Base-by-base conservation (phyloP, 1,284 basidiomycete species). In the Coniferiporia sulphurascens region DNA sequence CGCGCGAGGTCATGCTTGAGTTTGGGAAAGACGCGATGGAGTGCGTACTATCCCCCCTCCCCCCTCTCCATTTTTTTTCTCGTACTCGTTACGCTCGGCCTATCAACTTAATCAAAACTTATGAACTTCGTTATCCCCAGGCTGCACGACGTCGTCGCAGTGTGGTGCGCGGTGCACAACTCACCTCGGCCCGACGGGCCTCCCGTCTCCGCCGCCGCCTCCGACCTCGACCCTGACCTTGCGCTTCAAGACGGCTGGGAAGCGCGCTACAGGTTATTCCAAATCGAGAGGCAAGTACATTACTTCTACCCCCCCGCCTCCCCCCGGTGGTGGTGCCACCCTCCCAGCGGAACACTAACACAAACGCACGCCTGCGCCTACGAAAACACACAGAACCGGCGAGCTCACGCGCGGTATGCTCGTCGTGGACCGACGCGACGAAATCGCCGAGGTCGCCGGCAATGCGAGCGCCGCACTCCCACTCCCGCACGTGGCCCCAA, bases 21-120 rank as follows among this genome's bases (percentile, higher is more conserved):
- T 86, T 85, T 61, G 87, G 86, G n/a, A 87, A 84, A 64, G 92
- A 94, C 71, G 86, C 81, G 7, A 83, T 94, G 83, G 90, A 93
- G 73, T 59, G 32, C 6, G 57, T 38, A 53, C 12, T n/a, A n/a
- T n/a, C n/a, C 35, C 34, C 38, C 12, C 36, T 50, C 36, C 27
- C 27, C 27, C 27, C 27, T 27, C 27, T 5, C 27, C n/a, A n/a
- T n/a, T n/a, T n/a, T n/a, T n/a, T 27, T 5, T 5, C 27, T 5
- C 27, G 27, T 2, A 2, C 3, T 2, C 27, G 27, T 27, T 27
- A 5, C 27, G 17, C 36, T 48, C 49, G 45, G 19, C 9, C 4
- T n/a, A n/a, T n/a, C n/a, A n/a, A n/a, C n/a, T 7, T 21, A 27
- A 13, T 3, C 3, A 43, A 43, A 34, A 17, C n/a, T n/a, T n/a